Base-by-base conservation (phyloP, 2,329 filamentous ascomycete genomes). In the Neocatenulostroma microsporum region DNA sequence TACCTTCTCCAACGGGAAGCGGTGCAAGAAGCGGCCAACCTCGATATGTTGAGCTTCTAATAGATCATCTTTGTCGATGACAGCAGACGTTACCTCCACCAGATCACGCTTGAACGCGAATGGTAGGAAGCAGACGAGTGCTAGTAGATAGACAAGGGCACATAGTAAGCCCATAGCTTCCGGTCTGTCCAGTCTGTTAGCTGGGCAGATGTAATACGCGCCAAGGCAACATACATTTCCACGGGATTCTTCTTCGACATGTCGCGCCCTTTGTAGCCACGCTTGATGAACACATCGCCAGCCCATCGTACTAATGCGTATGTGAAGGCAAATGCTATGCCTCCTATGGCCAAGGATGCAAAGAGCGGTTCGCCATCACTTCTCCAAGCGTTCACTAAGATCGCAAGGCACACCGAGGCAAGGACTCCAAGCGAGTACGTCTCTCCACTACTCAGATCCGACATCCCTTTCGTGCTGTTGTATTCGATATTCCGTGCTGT, bases 21-120 rank as follows among this genome's bases (percentile, higher is more conserved):
- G 76, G 63, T 96, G 89, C 44, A 96, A 68, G 54, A 93, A 80
- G 39, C 89, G 78, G 36, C 89, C 91, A 47, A 78, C 80, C 61
- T 93, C 80, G 42, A 88, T 77, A 45, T 84, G 71, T 46, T 82
- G 74, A 29, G 78, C 67, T 56, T 84, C 76, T 51, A 86, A 63
- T 10, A 93, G 82, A 5, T 91, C 78, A 64, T 95, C 89, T 46
- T 84, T 73, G 62, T 95, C 95, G 32, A 88, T 88, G 46, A 87
- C 88, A 45, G 88, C 91, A 48, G 86, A 94, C 14, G 91, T 96
- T 25, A 88, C 87, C 12, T 86, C 84, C 18, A 95, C 88, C 48
- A 98, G 93, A 59, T 96, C 89, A 64, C 95, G 94, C 70, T 95
- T 96, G 62, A 98, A 96, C 1, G 88, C 84, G 62, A 95, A 94